Conservation (phyloP, 2,329 filamentous ascomycete genomes). For the Aplosporella prunicola region DNA sequence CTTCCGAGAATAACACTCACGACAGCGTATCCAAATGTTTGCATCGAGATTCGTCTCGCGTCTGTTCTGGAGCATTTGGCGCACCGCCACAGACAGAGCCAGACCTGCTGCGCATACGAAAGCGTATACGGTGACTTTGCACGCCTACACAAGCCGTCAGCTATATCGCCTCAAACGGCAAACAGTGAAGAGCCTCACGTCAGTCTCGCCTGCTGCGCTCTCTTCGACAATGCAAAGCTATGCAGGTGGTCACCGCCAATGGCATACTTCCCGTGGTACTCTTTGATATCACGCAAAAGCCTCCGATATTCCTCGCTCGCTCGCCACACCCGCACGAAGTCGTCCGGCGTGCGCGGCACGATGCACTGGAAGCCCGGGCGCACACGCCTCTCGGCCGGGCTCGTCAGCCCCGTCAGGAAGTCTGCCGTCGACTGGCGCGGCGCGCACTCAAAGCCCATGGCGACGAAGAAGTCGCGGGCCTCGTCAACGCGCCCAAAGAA, state of each 20-base stretch:
- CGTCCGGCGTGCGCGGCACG: conserved; percentile 41
- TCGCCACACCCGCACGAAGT: conserved; percentile 43
- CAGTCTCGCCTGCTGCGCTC: conserved; percentile 37
- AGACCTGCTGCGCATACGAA: conserved; percentile 64
- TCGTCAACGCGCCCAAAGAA: conserved; percentile 57
- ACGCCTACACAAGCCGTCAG: conserved; percentile 32
- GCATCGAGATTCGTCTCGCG: conserved; percentile 60
- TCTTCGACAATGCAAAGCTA: conserved; percentile 38
- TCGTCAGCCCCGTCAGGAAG: conserved; percentile 67
- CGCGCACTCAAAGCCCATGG: conserved; percentile 65
- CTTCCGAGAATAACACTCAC: conserved; percentile 71
- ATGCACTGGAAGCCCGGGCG: conserved; percentile 35
- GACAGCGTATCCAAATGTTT: conserved; percentile 60
- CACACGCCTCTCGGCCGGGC: conserved; percentile 37
- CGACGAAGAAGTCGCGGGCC: conserved; percentile 59
- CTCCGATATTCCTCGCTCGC: conserved; percentile 22
- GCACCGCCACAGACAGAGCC: conserved; percentile 71
- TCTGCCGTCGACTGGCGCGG: conserved; percentile 64
- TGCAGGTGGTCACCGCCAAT: conserved; percentile 36
- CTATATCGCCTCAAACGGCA: no score
- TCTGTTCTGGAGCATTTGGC: conserved; percentile 70
- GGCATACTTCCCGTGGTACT: conserved; percentile 37
- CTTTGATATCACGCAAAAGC: conserved; percentile 36
- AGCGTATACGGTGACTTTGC: conserved; percentile 72
- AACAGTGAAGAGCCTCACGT: background rate